Base-by-base conservation (phyloP, 306 rosid species). In the Corylus avellana region DNA sequence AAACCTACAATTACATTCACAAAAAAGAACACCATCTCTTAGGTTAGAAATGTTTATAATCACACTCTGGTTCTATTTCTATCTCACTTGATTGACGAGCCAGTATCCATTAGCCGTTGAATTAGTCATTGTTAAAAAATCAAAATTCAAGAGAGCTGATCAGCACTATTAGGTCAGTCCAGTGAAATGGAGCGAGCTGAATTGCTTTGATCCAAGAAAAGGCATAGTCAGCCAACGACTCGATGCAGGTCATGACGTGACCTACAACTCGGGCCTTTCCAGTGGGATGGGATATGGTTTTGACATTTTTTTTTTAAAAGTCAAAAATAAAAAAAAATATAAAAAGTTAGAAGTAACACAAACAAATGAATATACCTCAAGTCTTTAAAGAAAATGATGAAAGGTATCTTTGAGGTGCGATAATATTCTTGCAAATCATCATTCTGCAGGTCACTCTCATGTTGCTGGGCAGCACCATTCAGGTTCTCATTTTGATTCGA, bases 341-440 rank as follows among this genome's bases (percentile, higher is more conserved):
- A 16, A 54, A 76, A 7, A 42, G 46, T 42, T 42, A 42, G 7
- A 42, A 42, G 46, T 42, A 42, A 42, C 7, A 42, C 46, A 6
- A 42, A 42, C 46, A 42, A 42, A 42, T 42, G 8, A 42, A 5
- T 39, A 77, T 55, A 39, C 12, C 97, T 91, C 83, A 92, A 89
- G 77, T 91, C 97, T 84, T 72, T 87, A 90, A 94, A 92, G 95
- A 94, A 92, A 80, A 94, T 93, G 75, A 87, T 78, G 80, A 90
- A 73, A 47, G 97, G 95, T 29, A 90, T 74, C 66, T 59, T 59
- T 57, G 66, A 59, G 12, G 66, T 9, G 14, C 66, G 12, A 5
- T 4, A 35, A 25, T 25, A 59, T 59, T 2, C 14, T 25, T 20
- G 2, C 66, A 59, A 59, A 20, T 25, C 66, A 59, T 59, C 37